A percentile compares a stretch with the other conserved stretches of the same genome.
Evolutionary conservation across 345 rosid species (phyloP).

Genomic region (Conringia planisiliqua): DNA sequence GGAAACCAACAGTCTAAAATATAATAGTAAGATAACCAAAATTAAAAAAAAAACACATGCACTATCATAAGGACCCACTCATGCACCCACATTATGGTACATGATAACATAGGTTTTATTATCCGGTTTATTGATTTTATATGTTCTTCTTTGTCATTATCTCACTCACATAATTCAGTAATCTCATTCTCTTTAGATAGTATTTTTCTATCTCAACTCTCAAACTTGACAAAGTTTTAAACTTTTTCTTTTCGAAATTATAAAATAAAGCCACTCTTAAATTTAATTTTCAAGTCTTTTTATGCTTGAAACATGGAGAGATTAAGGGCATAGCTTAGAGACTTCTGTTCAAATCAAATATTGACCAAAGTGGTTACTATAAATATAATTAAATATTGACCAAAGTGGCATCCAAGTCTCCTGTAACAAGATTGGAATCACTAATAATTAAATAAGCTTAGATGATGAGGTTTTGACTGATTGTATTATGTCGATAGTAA

Average conservation of each 20-base stretch:
- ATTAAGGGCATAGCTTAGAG: neutral
- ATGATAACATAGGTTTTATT: constrained; percentile 19
- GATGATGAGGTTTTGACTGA: constrained; percentile 11
- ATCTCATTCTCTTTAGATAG: neutral
- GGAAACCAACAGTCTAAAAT: constrained; percentile 12
- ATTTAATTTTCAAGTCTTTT: neutral
- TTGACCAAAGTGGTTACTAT: neutral
- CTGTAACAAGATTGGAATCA: constrained; percentile 6
- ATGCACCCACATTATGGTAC: constrained; percentile 26
- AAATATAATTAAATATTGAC: neutral
- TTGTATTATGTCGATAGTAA: neutral
- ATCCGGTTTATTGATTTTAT: neutral
- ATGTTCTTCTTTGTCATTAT: constrained; percentile 13
- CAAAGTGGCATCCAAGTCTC: neutral
- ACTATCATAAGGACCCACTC: constrained; percentile 18
- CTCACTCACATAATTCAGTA: constrained; percentile 7
- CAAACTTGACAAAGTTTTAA: neutral
- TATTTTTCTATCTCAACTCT: neutral
- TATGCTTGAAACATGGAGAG: constrained; percentile 26
- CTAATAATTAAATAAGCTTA: constrained; percentile 7
- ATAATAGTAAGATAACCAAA: neutral
- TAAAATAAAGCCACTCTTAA: neutral
- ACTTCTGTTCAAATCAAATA: neutral
- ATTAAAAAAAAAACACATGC: constrained; percentile 15
- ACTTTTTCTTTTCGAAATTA: neutral